Evolutionary conservation across 805 yeast species (phyloP).

Genomic region (Pichia membranifaciens): DNA sequence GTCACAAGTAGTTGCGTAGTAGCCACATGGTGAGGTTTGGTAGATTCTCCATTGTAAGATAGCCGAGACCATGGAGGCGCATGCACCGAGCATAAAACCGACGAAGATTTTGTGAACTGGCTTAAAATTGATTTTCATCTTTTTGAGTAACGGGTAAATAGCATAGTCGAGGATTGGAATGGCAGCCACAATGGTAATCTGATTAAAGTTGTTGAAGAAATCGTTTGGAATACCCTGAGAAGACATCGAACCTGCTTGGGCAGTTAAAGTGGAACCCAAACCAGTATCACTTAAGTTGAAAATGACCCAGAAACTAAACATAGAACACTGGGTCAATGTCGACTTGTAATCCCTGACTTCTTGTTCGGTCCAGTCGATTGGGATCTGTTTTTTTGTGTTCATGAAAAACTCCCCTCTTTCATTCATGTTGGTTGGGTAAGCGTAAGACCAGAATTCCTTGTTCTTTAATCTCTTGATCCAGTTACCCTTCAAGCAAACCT

Average conservation of each 20-base stretch:
- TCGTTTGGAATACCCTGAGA: constrained; percentile 52
- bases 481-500: constrained; percentile 19
- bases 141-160: constrained; percentile 44
- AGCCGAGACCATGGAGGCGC: constrained; percentile 46
- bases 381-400: constrained; percentile 23
- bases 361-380: constrained; percentile 37
- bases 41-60: constrained; percentile 44
- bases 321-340: constrained; percentile 38
- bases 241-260: constrained; percentile 51
- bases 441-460: too few relatives aligned
- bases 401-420: too few relatives aligned
- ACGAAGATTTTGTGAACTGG: constrained; percentile 41
- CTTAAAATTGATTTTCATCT: constrained; percentile 35
- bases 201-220: constrained; percentile 49
- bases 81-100: constrained; percentile 43
- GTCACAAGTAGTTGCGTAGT: constrained; percentile 35
- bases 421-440: too few relatives aligned
- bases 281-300: constrained; percentile 42
- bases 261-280: constrained; percentile 41
- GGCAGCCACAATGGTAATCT: constrained; percentile 45
- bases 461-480: too few relatives aligned
- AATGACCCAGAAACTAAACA: constrained; percentile 38
- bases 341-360: constrained; percentile 42
- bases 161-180: constrained; percentile 45
- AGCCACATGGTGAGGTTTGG: constrained; percentile 46